Evolutionary conservation across 202 grass and related monocot genomes (phyloP), one percentile per base, ranked within the genome.

Genomic region (Digitaria exilis): DNA sequence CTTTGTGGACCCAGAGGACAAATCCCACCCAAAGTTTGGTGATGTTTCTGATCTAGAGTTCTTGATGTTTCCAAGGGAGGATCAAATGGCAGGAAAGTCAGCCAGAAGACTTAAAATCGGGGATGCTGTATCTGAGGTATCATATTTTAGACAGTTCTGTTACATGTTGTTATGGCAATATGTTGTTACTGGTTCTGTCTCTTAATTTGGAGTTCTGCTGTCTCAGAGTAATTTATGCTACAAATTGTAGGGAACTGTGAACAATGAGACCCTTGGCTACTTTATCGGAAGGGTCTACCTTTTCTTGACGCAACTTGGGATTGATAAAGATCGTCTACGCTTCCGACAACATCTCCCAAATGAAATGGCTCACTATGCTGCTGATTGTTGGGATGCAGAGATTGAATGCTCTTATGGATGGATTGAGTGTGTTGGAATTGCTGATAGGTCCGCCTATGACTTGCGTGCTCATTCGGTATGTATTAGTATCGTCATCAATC

Each of bases 361-460:
- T 87, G 94, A 97, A 87, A 97, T 97, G 94, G 94, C 94, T 44
- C 94, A 97, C 74, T 97, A 97, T 86, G 94, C 94, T 84, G 94
- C 91, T 68, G 94, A 97, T 87, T 97, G 91, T 49, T 97, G 94
- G 94, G 94, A 94, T 92, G 94, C 94, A 21, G 94, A 97, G 81
- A 97, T 97, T 31, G 94, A 97, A 34, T 97, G 91, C 78, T 97
- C 94, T 3, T 97, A 94, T 77, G 94, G 94, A 15, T 97, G 94
- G 94, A 97, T 97, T 48, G 91, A 97, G 72, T 97, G 94, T 83
- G 94, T 97, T 87, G 94, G 94, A 79, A 97, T 97, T 87, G 94
- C 94, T 87, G 94, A 97, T 84, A 94, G 94, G 57, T 97, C 94
- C 68, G 91, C 89, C 26, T 92, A 92, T 80, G 94, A 97, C 65